Conservation (phyloP, 73 alveolate species). For the Blepharisma japonicum region DNA sequence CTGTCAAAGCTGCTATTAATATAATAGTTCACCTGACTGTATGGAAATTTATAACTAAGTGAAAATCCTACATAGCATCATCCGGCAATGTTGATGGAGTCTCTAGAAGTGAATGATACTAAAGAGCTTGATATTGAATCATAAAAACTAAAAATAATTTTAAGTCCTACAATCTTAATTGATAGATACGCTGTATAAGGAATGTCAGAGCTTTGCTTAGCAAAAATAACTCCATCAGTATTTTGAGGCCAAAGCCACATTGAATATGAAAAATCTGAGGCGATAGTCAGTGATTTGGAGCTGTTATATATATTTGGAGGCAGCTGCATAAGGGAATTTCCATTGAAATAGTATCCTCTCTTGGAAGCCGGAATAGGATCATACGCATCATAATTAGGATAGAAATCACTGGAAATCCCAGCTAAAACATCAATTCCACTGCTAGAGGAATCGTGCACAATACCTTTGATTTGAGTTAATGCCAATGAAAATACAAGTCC, state of each 20-base stretch:
- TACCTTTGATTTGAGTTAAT: background rate
- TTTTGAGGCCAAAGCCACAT: background rate
- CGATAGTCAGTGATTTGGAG: background rate
- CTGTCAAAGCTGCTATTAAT: background rate
- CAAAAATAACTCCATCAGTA: no score
- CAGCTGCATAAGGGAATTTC: background rate
- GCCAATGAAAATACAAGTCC: background rate
- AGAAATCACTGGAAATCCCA: background rate
- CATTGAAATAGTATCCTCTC: slow-evolving; percentile 18
- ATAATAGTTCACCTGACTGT: background rate
- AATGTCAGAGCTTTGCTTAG: background rate
- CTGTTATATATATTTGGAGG: background rate
- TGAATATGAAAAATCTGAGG: background rate
- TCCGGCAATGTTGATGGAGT: background rate
- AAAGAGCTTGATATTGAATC: background rate
- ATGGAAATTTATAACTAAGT: background rate
- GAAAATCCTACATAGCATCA: background rate
- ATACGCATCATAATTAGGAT: background rate
- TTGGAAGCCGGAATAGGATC: slow-evolving; percentile 24
- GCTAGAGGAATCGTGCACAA: background rate
- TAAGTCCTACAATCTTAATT: background rate
- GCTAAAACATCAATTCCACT: background rate
- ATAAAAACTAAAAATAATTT: background rate
- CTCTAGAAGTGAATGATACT: background rate
- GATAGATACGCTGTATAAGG: background rate